These are phyloP conservation scores for Mycena alexandri DNA, from an alignment of 768 basidiomycete species.

Conservation along the genomic window DNA sequence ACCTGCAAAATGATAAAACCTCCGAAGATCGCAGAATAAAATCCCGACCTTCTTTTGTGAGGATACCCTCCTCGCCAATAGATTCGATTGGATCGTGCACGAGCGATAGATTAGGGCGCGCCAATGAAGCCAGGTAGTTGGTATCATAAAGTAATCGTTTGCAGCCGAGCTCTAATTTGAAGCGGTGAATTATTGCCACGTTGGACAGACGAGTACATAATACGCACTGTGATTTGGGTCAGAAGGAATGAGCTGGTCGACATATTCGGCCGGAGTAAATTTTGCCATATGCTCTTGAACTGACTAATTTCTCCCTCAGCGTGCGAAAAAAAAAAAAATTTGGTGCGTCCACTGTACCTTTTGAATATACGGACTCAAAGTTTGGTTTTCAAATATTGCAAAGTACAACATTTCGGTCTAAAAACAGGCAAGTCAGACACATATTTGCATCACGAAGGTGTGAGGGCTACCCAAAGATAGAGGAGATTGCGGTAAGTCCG, in stretches of 20 bases:
- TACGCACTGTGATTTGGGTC: conserved; percentile 54
- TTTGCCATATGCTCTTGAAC: conserved; percentile 16
- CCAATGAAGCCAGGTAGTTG: conserved; percentile 68
- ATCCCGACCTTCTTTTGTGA: conserved; percentile 53
- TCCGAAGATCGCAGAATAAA: conserved; percentile 37
- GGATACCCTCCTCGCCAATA: conserved; percentile 63
- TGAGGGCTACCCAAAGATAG: conserved; percentile 27
- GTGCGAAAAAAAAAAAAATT: conserved; percentile 31
- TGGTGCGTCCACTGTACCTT: conserved; percentile 37
- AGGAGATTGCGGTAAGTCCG: conserved; percentile 30
- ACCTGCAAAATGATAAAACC: conserved; percentile 29
- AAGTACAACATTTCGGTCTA: conserved; percentile 31
- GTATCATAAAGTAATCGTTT: conserved; percentile 75
- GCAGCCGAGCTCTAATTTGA: conserved; percentile 64
- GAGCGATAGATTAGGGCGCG: conserved; percentile 66
- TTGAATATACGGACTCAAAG: conserved; percentile 2
- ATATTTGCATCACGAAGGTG: background rate
- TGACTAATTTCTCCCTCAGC: conserved; percentile 4
- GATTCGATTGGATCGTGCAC: conserved; percentile 62
- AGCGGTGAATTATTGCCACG: too few relatives aligned
- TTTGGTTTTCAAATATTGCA: conserved; percentile 15
- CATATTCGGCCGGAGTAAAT: conserved; percentile 1
- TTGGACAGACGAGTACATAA: background rate
- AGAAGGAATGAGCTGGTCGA: conserved; percentile 20
- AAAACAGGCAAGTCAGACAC: background rate